phyloP scores from a whole-genome alignment of 176 grass and related monocot genomes.

The Paspalum vaginatum region DNA sequence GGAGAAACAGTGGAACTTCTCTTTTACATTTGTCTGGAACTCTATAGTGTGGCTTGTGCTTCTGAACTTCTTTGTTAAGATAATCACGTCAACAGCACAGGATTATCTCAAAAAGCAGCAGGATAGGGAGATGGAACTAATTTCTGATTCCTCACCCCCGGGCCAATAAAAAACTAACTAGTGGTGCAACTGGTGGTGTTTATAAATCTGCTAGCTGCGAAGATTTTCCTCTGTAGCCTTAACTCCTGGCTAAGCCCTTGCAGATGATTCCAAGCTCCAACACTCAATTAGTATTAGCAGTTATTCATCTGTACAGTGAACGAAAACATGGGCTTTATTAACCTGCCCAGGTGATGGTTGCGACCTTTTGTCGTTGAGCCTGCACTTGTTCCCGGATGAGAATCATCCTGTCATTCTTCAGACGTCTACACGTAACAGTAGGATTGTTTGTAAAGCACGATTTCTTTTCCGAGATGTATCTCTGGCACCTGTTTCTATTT shows the following conservation, averaged over 20 bases:
- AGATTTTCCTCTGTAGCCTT: slow-evolving; percentile 31
- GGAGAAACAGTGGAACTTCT: slow-evolving; percentile 82
- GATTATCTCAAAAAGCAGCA: slow-evolving; percentile 82
- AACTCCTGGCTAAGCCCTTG: slow-evolving; percentile 24
- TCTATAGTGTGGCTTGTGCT: slow-evolving; percentile 83
- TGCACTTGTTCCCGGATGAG: slow-evolving; percentile 34
- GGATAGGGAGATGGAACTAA: slow-evolving; percentile 71
- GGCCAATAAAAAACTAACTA: slow-evolving; percentile 43
- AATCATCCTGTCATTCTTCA: slow-evolving; percentile 43
- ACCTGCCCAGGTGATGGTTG: slow-evolving; percentile 39
- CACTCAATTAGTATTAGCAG: slow-evolving; percentile 30
- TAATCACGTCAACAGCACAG: slow-evolving; percentile 77
- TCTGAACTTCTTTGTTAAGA: slow-evolving; percentile 83
- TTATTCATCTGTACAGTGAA: slow-evolving; percentile 50
- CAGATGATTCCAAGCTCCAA: slow-evolving; percentile 38
- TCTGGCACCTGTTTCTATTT: neutral
- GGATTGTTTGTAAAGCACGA: slow-evolving; percentile 46
- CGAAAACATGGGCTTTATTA: slow-evolving; percentile 19
- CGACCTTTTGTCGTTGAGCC: slow-evolving; percentile 46
- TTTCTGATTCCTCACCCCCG: slow-evolving; percentile 12
- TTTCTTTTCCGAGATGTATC: slow-evolving; percentile 42
- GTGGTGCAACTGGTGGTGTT: slow-evolving; percentile 32
- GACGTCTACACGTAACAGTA: slow-evolving; percentile 31
- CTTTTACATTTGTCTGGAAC: slow-evolving; percentile 90
- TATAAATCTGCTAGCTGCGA: slow-evolving; percentile 35